Conservation (phyloP, 1,139 yeast species). For the Taiozyma sp. region DNA sequence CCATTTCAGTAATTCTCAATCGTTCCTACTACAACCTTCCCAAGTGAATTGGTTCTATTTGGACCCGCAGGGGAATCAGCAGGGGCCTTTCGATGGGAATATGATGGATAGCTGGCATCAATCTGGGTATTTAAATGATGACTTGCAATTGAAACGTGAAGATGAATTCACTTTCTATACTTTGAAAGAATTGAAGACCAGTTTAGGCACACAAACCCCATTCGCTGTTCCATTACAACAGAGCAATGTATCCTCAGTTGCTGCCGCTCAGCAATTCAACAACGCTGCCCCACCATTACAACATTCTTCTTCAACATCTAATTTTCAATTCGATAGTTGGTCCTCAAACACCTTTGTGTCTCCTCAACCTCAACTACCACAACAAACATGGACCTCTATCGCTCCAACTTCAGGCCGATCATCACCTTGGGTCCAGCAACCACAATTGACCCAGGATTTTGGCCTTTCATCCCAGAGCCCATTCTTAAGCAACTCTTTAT, state of each 20-base stretch:
- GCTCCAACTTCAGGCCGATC: slow-evolving; percentile 14
- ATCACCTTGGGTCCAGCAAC: slow-evolving; percentile 19
- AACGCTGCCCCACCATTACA: slow-evolving; percentile 1
- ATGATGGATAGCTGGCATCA: slow-evolving; percentile 79
- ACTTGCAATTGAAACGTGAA: slow-evolving; percentile 53
- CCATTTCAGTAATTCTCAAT: slow-evolving; percentile 7
- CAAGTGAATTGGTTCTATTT: slow-evolving; percentile 65
- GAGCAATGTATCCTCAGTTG: slow-evolving; percentile 3
- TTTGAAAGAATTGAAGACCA: slow-evolving; percentile 41
- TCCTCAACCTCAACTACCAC: slow-evolving; percentile 14
- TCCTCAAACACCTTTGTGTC: neutral
- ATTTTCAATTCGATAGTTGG: neutral
- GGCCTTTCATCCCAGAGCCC: slow-evolving; percentile 11
- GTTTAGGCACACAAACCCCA: slow-evolving; percentile 36
- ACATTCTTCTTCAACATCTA: slow-evolving; percentile 1
- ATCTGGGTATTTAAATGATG: slow-evolving; percentile 55
- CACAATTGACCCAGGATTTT: slow-evolving; percentile 14
- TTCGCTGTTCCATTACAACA: slow-evolving; percentile 53
- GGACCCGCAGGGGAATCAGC: slow-evolving; percentile 67
- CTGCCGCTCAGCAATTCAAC: neutral
- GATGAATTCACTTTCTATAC: slow-evolving; percentile 39
- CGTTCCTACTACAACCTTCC: slow-evolving; percentile 28
- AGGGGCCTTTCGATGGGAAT: slow-evolving; percentile 76
- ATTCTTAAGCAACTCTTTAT: slow-evolving; percentile 5
- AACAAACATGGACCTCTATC: slow-evolving; percentile 9